Conservation (phyloP, 495 filamentous ascomycete genomes). For the Penicillium samsonianum region DNA sequence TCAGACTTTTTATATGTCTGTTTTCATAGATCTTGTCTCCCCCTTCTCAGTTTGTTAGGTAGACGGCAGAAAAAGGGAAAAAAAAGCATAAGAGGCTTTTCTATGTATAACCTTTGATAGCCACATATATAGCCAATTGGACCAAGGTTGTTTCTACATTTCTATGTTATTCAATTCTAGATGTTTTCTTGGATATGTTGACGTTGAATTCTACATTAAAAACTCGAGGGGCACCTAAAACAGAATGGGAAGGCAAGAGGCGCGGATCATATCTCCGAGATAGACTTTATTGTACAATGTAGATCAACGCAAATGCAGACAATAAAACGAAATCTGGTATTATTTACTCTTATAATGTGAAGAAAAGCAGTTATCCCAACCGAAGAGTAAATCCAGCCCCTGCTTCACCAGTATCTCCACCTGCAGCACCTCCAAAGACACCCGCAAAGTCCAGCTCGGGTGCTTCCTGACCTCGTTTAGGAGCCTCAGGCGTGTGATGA, state of each 20-base stretch:
- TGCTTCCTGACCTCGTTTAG: constrained; percentile 70
- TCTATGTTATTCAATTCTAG: background rate
- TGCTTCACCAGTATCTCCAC: constrained; percentile 68
- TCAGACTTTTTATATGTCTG: too few relatives aligned
- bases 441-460: constrained; percentile 67
- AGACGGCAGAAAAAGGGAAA: too few relatives aligned
- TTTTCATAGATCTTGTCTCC: too few relatives aligned
- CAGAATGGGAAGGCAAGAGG: too few relatives aligned
- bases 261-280: background rate
- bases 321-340: background rate
- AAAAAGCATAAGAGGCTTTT: too few relatives aligned
- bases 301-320: background rate
- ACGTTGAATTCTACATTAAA: background rate
- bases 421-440: constrained; percentile 76
- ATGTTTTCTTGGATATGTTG: background rate
- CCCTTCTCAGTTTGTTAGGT: too few relatives aligned
- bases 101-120: too few relatives aligned
- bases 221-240: background rate
- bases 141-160: background rate
- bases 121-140: background rate
- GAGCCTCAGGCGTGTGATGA: constrained; percentile 81
- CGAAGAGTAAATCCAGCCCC: constrained; percentile 83
- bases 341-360: background rate
- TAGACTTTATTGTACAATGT: background rate
- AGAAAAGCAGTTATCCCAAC: constrained; percentile 48